phyloP scores from a whole-genome alignment of 345 rosid species.

The Erysimum cheiranthoides region DNA sequence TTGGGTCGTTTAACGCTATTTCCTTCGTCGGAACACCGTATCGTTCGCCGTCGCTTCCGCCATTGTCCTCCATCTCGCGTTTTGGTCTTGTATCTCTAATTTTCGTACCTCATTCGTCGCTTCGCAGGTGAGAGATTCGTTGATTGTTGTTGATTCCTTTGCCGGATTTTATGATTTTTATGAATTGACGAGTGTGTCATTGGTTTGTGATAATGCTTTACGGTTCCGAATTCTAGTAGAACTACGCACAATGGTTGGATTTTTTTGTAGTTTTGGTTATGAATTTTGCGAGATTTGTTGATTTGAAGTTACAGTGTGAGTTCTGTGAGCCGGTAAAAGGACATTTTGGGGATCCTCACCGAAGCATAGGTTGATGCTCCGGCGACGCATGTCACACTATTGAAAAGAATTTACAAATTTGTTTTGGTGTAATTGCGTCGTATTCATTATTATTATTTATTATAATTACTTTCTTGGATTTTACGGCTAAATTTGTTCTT shows the following conservation, averaged over 20 bases:
- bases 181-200: not conserved
- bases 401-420: not conserved
- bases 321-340: constrained; percentile 7
- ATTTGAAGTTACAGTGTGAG: constrained; percentile 29
- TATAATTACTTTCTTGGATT: constrained; percentile 22
- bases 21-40: not conserved
- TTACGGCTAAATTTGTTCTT: constrained; percentile 33
- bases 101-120: not conserved
- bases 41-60: constrained; percentile 25
- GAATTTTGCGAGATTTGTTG: constrained; percentile 1
- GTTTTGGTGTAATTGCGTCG: not conserved
- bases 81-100: not conserved
- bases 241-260: not conserved
- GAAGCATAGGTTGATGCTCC: constrained; percentile 19
- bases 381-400: constrained; percentile 21
- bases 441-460: not conserved
- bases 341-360: not conserved
- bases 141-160: not conserved
- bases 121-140: constrained; percentile 36
- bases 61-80: constrained; percentile 21
- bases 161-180: not conserved
- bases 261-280: constrained; percentile 4
- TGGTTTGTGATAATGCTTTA: not conserved
- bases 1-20: not conserved
- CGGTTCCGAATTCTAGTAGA: not conserved